Base-by-base conservation (phyloP, 2,329 filamentous ascomycete species). In the Alternaria sp. region DNA sequence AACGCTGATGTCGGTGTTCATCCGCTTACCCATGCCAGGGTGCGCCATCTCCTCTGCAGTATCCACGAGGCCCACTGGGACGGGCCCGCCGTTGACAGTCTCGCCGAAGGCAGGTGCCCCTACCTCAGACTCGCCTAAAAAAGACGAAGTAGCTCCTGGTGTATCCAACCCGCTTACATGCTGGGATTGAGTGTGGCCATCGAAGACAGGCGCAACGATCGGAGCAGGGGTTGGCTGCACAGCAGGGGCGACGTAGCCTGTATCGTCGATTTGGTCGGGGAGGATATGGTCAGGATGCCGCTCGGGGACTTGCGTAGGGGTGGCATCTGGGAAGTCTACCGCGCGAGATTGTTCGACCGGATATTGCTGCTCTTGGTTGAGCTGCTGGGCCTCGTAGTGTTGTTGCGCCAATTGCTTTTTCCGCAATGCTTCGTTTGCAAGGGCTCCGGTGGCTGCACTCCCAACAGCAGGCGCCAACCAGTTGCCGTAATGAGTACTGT, bases 381-480 rank as follows among this genome's bases (percentile, higher is more conserved):
- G 66, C 15, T 75, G 72, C 9, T 70, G 71, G 12, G 60, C 65
- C 47, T 74, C 71, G 25, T 75, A 70, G 14, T 70, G 71, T 41
- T 76, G 64, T 55, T 76, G 61, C 33, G 61, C 68, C 59, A 69
- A 56, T 50, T 79, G 73, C n/a, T 76, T 72, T n/a, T 66, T 71
- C 12, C 66, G 73, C 49, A 79, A 77, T 10, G 72, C 75, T 63
- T 76, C 78, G 7, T 68, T 73, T 8, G 81, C 81, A 18, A 79
- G 68, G 28, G 80, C 82, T 46, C 82, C 82, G 30, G 81, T 78
- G 12, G 76, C 76, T 30, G 71, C 80, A 33, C 82, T 82, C 10
- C 79, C 83, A 20, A 82, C 83, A n/a, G 80, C 81, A 33, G 84
- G 84, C 21, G 81, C 83, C 79, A 88, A 84, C 86, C 86, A 89